These are phyloP conservation scores for Neurospora sp. DNA, from an alignment of 2,329 filamentous ascomycete species.

Conservation along the genomic window DNA sequence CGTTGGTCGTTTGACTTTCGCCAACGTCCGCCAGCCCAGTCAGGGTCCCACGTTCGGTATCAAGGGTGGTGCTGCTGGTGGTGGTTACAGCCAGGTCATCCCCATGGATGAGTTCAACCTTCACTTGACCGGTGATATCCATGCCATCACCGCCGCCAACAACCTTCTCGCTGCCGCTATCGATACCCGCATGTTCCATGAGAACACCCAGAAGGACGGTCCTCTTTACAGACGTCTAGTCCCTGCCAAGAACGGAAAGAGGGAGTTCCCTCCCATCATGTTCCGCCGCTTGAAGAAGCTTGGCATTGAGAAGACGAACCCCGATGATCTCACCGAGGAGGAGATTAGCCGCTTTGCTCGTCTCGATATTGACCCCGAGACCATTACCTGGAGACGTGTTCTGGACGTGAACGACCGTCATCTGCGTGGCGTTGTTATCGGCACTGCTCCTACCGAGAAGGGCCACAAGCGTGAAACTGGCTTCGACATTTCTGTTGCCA, in stretches of 20 bases:
- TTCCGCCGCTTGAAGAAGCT: constrained; percentile 89
- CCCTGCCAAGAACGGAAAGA: constrained; percentile 79
- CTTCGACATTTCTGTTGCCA: constrained; percentile 96
- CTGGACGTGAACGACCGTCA: constrained; percentile 96
- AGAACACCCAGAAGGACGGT: constrained; percentile 86
- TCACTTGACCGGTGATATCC: constrained; percentile 94
- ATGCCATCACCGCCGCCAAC: constrained; percentile 94
- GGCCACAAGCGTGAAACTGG: constrained; percentile 80
- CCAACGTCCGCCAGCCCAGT: constrained; percentile 93
- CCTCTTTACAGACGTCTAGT: constrained; percentile 81
- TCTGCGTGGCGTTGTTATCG: constrained; percentile 79
- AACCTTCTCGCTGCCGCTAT: constrained; percentile 94
- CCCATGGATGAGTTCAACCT: constrained; percentile 99
- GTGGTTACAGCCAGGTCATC: constrained; percentile 97
- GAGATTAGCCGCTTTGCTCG: constrained; percentile 84
- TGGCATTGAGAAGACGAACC: constrained; percentile 90
- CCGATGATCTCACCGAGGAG: constrained; percentile 79
- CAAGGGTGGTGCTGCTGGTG: constrained; percentile 94
- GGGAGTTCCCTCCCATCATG: constrained; percentile 82
- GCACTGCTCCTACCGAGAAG: constrained; percentile 82
- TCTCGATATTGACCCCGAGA: constrained; percentile 90
- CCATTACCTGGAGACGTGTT: constrained; percentile 94
- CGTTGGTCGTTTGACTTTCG: constrained; percentile 78
- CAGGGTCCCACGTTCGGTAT: constrained; percentile 98
- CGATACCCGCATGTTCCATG: constrained; percentile 97